Conservation (phyloP, 1,284 basidiomycete species). For the Cutaneotrichosporon curvatum region DNA sequence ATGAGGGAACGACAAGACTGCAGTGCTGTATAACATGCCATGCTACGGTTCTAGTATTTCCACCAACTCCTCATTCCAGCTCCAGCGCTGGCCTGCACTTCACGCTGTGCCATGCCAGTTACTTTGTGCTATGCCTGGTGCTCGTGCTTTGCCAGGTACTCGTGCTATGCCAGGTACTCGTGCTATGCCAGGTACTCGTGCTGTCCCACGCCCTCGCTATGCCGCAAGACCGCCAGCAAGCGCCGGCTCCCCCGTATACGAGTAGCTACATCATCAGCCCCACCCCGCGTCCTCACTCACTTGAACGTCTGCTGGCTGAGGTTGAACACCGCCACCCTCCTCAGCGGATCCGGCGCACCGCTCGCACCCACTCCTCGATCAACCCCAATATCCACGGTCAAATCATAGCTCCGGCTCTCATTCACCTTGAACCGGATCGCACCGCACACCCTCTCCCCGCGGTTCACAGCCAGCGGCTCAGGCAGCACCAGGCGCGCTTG, state of each 20-base stretch:
- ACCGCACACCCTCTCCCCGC: slow-evolving; percentile 38
- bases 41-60: too few species aligned
- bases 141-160: too few species aligned
- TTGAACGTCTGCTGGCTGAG: slow-evolving; percentile 45
- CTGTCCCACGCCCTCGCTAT: too few species aligned
- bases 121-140: too few species aligned
- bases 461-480: slow-evolving; percentile 47
- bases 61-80: too few species aligned
- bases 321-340: slow-evolving; percentile 32
- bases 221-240: neutral
- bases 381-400: slow-evolving; percentile 35
- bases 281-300: slow-evolving; percentile 21
- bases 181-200: too few species aligned
- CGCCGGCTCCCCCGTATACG: slow-evolving; percentile 17
- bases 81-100: too few species aligned
- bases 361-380: slow-evolving; percentile 20
- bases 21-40: too few species aligned
- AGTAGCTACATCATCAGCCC: slow-evolving; percentile 17
- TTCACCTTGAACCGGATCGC: slow-evolving; percentile 35
- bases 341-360: slow-evolving; percentile 26
- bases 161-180: too few species aligned
- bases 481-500: slow-evolving; percentile 40
- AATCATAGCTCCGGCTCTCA: slow-evolving; percentile 42
- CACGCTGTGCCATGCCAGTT: too few species aligned
- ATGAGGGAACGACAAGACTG: too few species aligned